phyloP scores from a whole-genome alignment of 2,329 filamentous ascomycete species.

The Plenodomus lindquistii region DNA sequence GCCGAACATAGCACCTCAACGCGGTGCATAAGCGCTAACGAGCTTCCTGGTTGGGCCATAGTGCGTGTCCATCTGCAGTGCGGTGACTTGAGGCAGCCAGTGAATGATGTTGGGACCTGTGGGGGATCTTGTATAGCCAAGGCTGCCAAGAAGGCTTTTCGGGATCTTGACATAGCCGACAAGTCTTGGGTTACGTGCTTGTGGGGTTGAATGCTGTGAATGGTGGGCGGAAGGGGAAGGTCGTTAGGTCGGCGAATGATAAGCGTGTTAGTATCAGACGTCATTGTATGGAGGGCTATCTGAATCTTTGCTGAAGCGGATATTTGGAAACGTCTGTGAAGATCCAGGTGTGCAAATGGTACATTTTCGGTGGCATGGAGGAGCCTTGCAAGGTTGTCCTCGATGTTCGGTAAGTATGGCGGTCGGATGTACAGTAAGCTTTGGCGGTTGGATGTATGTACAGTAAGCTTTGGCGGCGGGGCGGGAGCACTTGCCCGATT shows the following conservation, averaged over 20 bases:
- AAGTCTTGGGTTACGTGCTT: constrained; percentile 2
- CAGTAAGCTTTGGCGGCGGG: neutral
- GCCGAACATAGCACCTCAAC: neutral
- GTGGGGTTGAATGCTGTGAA: neutral
- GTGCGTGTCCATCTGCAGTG: constrained; percentile 13
- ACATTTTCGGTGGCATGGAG: neutral
- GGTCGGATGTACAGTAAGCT: neutral
- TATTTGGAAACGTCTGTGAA: no score
- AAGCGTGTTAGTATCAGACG: neutral
- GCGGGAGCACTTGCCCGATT: neutral
- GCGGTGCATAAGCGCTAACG: constrained; percentile 5
- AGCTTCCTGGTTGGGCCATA: constrained; percentile 33
- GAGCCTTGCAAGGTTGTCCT: neutral
- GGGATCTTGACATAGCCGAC: constrained; percentile 4
- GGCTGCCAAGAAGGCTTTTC: constrained; percentile 19
- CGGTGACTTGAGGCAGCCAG: constrained; percentile 8
- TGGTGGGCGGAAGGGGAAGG: constrained; percentile 7
- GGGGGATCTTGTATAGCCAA: constrained; percentile 26
- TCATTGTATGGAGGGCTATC: neutral
- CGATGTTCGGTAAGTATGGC: neutral
- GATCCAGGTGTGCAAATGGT: neutral
- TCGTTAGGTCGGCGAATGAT: constrained; percentile 4
- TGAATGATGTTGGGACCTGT: constrained; percentile 22
- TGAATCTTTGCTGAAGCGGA: no score
- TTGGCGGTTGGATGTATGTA: neutral